Base-by-base conservation (phyloP, 345 rosid genomes). In the Citrus unshiu region DNA sequence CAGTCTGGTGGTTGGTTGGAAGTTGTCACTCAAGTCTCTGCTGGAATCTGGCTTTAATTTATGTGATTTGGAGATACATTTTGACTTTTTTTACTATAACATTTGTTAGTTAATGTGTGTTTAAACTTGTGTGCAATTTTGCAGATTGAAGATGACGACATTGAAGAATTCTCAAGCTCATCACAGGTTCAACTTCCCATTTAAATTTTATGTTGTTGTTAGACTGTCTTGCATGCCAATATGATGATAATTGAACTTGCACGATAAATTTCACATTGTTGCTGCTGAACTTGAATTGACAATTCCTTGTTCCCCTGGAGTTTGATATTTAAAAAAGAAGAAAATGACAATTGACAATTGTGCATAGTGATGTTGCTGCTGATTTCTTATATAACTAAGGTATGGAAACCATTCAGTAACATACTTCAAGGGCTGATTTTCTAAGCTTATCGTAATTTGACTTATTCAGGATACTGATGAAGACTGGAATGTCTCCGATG, bases 401-500 rank as follows among this genome's bases (percentile, higher is more conserved):
- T 29, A 19, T n/a, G 16, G 21, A 37, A 60, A 25, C 14, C 25
- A 7, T 27, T 46, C 35, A 39, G 8, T 39, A 39, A 18, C 21
- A 5, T 46, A 43, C 29, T 22, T 63, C 30, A 46, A 4, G 6
- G 6, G 62, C 54, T 75, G 56, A 18, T 58, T 81, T 71, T 5
- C 39, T 25, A 34, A 49, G 34, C 71, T 25, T 32, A 30, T 51
- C n/a, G 9, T 21, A n/a, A 32, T 27, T 75, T 32, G 51, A 43
- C 39, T 27, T 37, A 54, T 69, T 78, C 85, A 90, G 94, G 90
- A 71, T 56, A 90, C 90, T 39, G 90, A 86, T 60, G 89, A 81
- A 68, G 91, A 86, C 65, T 89, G 92, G 92, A 79, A 74, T 79
- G 83, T 82, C 46, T 40, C 90, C 29, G 89, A 86, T 60, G 89